Evolutionary conservation across 2,329 filamentous ascomycete genomes (phyloP), one percentile per base, ranked within the genome.

Genomic region (Nemania serpens): DNA sequence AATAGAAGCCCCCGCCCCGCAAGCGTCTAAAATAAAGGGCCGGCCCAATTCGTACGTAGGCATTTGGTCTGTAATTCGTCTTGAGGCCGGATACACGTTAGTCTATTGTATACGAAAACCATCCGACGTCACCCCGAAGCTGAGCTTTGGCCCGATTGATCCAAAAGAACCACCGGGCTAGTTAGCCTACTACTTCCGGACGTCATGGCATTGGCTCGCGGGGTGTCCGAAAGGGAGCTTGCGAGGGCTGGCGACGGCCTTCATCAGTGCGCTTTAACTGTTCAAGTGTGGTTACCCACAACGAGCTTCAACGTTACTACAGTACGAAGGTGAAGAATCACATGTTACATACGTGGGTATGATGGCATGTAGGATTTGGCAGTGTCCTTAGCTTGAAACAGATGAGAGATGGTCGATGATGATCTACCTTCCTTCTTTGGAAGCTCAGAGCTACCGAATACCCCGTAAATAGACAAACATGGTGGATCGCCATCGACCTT

Each of bases 391-490:
- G 53, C 49, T 57, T 61, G 48, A 57, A 61, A 61, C 54, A 18
- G 46, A 45, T 11, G 25, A 18, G 25, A 37, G 36, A 29, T 18
- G 25, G 18, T 22, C 37, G 20, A 29, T 18, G 15, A 10, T 37
- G 15, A 10, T 9, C 37, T 43, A 61, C 59, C 59, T 61, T 61
- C 59, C 59, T n/a, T 45, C 29, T 57, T 61, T 18, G 54, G 59
- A 61, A 61, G 49, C 54, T 57, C 20, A 49, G 45, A 3, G 47
- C 43, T 43, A 15, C 41, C 25, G 48, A 36, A 22, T 48, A 29
- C 25, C 10, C n/a, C 43, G 43, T 20, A 15, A 12, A 12, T 15
- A 29, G 12, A 29, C 25, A 29, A 3, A 41, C 25, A 20, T 39
- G 12, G 36, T 17, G 49, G 43, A 53, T 57, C 29, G 20, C 13